Evolutionary conservation across 2,329 filamentous ascomycete species (phyloP), one percentile per base, ranked within the genome.

Genomic region (Salinomyces thailandicus): DNA sequence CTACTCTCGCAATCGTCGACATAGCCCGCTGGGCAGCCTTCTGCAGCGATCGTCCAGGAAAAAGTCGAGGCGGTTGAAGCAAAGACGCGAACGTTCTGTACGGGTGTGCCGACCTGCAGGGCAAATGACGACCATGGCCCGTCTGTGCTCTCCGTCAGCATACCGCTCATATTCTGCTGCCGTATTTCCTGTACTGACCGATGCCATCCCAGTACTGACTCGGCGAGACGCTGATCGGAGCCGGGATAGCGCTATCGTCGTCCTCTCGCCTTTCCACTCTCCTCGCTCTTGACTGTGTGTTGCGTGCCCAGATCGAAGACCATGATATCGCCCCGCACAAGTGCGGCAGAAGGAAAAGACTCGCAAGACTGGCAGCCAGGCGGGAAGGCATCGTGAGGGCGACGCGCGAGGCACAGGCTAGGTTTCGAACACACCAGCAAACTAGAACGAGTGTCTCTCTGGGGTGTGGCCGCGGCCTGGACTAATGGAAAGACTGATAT

Each of bases 191-290:
- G 8, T 30, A 12, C 27, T 30, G 34, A 50, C 51, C 54, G 29
- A 52, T 51, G 17, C 58, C 58, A 24, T 61, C 57, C 57, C 57
- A 61, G 35, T 59, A 60, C 39, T 60, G 57, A 43, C 55, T 57
- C 12, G 58, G 51, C 14, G 43, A 50, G 16, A 60, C 44, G 31
- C 47, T 51, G 31, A 60, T 51, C 16, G 58, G 48, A 14, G 49
- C 47, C 2, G 57, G 54, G 33, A 55, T 50, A 19, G 16, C 22
- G 22, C 22, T n/a, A n/a, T n/a, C 22, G n/a, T 26, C 22, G n/a
- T 26, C 22, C 9, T 26, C 22, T 26, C 22, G 7, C n/a, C 22
- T 26, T n/a, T 26, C 22, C n/a, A 26, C n/a, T n/a, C 22, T 26
- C 22, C 22, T 8, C 22, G 22, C 9, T 9, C n/a, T 8, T 26